Conservation (phyloP, 805 yeast genomes). For the Nematodospora valgi region DNA sequence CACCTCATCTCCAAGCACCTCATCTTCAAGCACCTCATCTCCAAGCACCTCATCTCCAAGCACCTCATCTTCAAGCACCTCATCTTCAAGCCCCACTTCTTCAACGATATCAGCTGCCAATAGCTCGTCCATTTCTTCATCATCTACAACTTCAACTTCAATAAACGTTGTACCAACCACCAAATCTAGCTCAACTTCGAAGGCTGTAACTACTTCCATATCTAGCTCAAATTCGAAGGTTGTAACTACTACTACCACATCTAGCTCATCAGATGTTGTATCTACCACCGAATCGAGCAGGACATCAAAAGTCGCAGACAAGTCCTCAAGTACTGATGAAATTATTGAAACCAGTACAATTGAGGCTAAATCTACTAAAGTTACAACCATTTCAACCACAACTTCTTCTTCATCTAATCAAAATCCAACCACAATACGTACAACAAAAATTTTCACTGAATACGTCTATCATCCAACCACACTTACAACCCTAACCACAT, state of each 20-base stretch:
- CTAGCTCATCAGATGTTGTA: conserved; percentile 2
- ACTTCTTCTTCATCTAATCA: neutral
- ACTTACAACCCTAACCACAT: conserved; percentile 5
- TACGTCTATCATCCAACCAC: conserved; percentile 9
- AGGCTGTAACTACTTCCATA: conserved; percentile 2
- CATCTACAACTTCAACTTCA: conserved; percentile 5
- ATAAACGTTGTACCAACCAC: conserved; percentile 4
- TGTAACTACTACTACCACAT: neutral
- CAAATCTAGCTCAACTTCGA: conserved; percentile 3
- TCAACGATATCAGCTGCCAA: too few species aligned
- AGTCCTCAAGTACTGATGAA: neutral
- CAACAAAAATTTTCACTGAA: conserved; percentile 2
- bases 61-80: too few species aligned
- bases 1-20: too few species aligned
- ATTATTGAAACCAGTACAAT: neutral
- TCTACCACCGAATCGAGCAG: neutral
- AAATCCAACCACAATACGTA: neutral
- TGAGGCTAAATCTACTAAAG: too few species aligned
- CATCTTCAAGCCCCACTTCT: too few species aligned
- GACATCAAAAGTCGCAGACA: neutral
- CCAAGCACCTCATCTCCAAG: too few species aligned
- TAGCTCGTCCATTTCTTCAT: neutral
- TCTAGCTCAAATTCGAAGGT: neutral
- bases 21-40: too few species aligned
- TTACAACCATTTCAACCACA: conserved; percentile 3